Evolutionary conservation across 2,329 filamentous ascomycete species (phyloP), one percentile per base, ranked within the genome.

Genomic region (Xylariaceae sp.): DNA sequence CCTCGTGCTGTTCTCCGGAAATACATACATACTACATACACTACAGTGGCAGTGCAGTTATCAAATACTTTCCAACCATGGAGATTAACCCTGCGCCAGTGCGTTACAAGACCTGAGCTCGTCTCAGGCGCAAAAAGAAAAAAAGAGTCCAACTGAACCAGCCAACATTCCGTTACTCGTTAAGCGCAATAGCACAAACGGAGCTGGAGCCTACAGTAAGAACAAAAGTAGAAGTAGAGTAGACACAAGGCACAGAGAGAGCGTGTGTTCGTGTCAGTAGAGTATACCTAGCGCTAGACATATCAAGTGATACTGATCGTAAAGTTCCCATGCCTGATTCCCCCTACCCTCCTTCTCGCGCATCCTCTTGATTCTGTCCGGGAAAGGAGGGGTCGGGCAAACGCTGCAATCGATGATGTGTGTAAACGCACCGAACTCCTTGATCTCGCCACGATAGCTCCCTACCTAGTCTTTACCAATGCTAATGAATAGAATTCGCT

Each of bases 341-440:
- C 39, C 30, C 35, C 10, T 47, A 10, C 37, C 48, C 48, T 50
- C 48, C 5, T 45, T 35, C 23, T n/a, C 23, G 11, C 49, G 11
- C 34, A 23, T 35, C 9, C 30, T 41, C 37, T 45, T 5, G 5
- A 45, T 51, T n/a, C 4, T 13, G 35, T 10, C 9, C 8, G 10
- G 13, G 6, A 37, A n/a, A 45, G 48, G 41, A 7, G 30, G 10
- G 37, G 18, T 15, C 34, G 18, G 35, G 41, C 49, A 18, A 49
- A 41, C 51, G 34, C 54, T 54, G 52, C 41, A 60, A 57, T 45
- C 37, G 30, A 53, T 30, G 18, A 56, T 6, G 55, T 52, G 49
- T 53, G 52, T 56, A 56, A 58, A 58, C 55, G 48, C 23, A 51
- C 17, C 50, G 15, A 18, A 52, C 30, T 49, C 41, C 55, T 6